Evolutionary conservation across 352 stramenopile genomes (phyloP), one percentile per base, ranked within the genome.

Genomic region (Aphanomyces euteiches): DNA sequence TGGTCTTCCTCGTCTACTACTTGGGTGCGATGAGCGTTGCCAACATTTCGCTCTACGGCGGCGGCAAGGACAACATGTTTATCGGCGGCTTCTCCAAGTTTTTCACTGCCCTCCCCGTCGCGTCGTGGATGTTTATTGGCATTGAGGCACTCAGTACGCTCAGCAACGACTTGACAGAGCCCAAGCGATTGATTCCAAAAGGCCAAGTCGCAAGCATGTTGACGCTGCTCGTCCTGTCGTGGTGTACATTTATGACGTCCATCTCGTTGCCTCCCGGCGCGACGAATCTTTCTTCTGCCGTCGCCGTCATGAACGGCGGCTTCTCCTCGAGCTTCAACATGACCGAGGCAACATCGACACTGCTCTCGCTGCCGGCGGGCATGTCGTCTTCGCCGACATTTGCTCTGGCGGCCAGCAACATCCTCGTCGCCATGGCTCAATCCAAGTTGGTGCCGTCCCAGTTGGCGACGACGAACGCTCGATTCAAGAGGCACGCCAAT

Each of bases 91-190:
- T 75, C 36, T 3, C 5, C 4, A 45, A 54, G 15, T 69, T 77
- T 21, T 47, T 77, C 34, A 58, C 57, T 10, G 68, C 74, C 28
- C 56, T 77, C 17, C 74, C 72, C 0, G 47, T 69, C n/a, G 57
- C 36, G 8, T 41, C 61, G 28, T 77, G 74, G 72, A 73, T 79
- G 53, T 77, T 68, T 61, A 59, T 72, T 0, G 72, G 68, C 38
- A 56, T 69, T 10, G 72, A 79, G 34, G 63, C 72, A 4, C 13
- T 79, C 65, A 60, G 57, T n/a, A 53, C 73, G 4, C 43, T 64
- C n/a, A 34, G 67, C 10, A 68, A 77, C 37, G 21, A 77, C 15
- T 37, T 75, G n/a, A 5, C 17, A 10, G 40, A 69, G 1, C 57
- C 72, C 12, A 70, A 69, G 1, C 10, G 36, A 7, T 34, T 68